phyloP scores from a whole-genome alignment of 2,329 filamentous ascomycete genomes.

The Plectosphaerella sp. region DNA sequence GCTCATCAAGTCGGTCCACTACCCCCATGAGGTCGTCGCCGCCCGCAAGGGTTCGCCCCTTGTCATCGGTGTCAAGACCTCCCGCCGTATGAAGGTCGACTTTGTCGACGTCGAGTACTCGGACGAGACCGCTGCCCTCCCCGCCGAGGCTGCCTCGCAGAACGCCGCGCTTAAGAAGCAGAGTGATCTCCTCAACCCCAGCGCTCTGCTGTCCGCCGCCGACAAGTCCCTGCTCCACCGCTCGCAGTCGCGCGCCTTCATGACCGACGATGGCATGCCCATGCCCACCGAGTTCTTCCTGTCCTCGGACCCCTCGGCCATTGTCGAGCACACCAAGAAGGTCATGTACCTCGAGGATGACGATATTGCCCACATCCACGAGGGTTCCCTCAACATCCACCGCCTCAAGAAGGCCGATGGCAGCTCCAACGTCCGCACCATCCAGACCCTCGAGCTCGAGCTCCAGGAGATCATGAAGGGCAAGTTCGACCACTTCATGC shows the following conservation, averaged over 20 bases:
- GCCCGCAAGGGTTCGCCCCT: conserved; percentile 97
- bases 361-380: conserved; percentile 98
- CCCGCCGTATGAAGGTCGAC: conserved; percentile 99
- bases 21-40: conserved; percentile 94
- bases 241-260: conserved; percentile 96
- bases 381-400: conserved; percentile 98
- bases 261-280: conserved; percentile 95
- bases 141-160: conserved; percentile 91
- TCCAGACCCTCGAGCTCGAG: conserved; percentile 97
- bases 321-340: conserved; percentile 99
- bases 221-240: conserved; percentile 98
- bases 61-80: conserved; percentile 93
- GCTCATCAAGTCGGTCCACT: conserved; percentile 97
- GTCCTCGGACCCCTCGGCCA: conserved; percentile 95
- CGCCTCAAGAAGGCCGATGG: conserved; percentile 95
- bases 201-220: conserved; percentile 73
- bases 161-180: conserved; percentile 95
- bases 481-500: conserved; percentile 99
- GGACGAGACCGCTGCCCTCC: conserved; percentile 76
- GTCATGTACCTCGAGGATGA: conserved; percentile 99
- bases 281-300: conserved; percentile 99
- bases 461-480: conserved; percentile 99
- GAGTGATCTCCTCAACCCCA: conserved; percentile 62
- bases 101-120: conserved; percentile 98
- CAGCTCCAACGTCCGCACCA: conserved; percentile 92